phyloP scores from a whole-genome alignment of 2,329 filamentous ascomycete species.

The Colletotrichum coccodes region DNA sequence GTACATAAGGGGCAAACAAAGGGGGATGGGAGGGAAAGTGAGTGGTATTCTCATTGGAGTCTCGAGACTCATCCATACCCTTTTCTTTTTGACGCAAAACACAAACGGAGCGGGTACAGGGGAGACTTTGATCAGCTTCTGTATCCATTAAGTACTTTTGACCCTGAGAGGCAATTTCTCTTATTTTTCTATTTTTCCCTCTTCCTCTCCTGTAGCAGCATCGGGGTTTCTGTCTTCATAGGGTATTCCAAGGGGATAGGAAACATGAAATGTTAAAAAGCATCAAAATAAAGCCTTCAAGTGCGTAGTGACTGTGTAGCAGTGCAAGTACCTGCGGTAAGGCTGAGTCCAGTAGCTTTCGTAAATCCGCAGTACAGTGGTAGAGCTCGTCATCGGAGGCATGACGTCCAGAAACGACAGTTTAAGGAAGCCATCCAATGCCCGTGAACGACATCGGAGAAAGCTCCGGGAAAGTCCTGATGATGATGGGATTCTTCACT shows the following conservation, averaged over 20 bases:
- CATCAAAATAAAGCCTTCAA: constrained; percentile 30
- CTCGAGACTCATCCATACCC: constrained; percentile 30
- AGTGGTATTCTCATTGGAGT: constrained; percentile 21
- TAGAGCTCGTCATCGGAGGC: background rate
- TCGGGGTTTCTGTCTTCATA: constrained; percentile 37
- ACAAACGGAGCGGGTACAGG: constrained; percentile 30
- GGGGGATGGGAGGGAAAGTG: constrained; percentile 5
- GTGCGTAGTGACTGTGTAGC: background rate
- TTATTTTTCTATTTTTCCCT: constrained; percentile 32
- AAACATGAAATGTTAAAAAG: constrained; percentile 42
- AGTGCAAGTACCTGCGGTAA: no score
- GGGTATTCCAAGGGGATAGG: constrained; percentile 43
- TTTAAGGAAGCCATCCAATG: no score
- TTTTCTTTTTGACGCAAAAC: constrained; percentile 19
- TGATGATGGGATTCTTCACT: background rate
- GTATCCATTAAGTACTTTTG: constrained; percentile 33
- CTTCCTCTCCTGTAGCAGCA: constrained; percentile 39
- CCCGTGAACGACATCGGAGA: constrained; percentile 14
- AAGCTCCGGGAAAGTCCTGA: background rate
- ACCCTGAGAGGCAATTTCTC: constrained; percentile 31
- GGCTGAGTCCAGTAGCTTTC: no score
- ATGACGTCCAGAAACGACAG: background rate
- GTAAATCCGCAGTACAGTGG: no score
- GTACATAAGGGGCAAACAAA: constrained; percentile 22
- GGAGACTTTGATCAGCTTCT: constrained; percentile 23